These are phyloP conservation scores for Saccharomyces uvarum DNA, from an alignment of 1,139 yeast species.

Conservation along the genomic window DNA sequence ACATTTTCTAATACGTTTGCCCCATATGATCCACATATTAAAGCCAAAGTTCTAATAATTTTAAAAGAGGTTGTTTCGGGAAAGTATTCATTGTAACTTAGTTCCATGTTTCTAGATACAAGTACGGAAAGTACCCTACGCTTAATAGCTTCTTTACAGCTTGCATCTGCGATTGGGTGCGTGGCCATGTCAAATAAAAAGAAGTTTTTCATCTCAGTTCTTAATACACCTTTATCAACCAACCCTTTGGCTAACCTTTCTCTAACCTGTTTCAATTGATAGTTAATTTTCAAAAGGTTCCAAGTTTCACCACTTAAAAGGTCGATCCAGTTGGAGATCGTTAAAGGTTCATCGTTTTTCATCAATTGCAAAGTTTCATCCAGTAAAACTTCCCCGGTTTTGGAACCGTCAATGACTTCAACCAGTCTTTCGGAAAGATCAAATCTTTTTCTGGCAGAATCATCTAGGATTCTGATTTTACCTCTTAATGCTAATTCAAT, in stretches of 20 bases:
- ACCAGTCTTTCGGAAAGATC: slow-evolving; percentile 80
- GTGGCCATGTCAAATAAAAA: slow-evolving; percentile 97
- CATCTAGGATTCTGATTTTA: slow-evolving; percentile 80
- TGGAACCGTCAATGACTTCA: slow-evolving; percentile 75
- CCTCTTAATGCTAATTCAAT: slow-evolving; percentile 89
- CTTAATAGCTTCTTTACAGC: slow-evolving; percentile 71
- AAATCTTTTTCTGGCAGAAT: slow-evolving; percentile 85
- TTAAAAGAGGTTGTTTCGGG: slow-evolving; percentile 64
- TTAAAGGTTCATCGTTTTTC: slow-evolving; percentile 73
- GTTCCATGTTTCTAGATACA: slow-evolving; percentile 55
- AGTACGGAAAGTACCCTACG: slow-evolving; percentile 64
- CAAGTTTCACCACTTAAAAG: slow-evolving; percentile 92
- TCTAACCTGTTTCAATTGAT: slow-evolving; percentile 93
- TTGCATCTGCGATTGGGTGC: slow-evolving; percentile 85
- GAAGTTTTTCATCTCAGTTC: slow-evolving; percentile 93
- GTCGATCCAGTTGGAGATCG: slow-evolving; percentile 91
- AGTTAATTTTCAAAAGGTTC: slow-evolving; percentile 89
- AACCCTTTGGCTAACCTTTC: slow-evolving; percentile 94
- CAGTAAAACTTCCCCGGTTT: slow-evolving; percentile 90
- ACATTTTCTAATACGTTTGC: slow-evolving; percentile 95
- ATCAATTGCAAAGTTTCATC: slow-evolving; percentile 90
- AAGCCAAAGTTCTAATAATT: slow-evolving; percentile 67
- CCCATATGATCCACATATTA: slow-evolving; percentile 86
- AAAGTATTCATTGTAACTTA: slow-evolving; percentile 48
- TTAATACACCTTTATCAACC: slow-evolving; percentile 93